Conservation (phyloP, 2,329 filamentous ascomycete genomes). For the Capronia coronata region DNA sequence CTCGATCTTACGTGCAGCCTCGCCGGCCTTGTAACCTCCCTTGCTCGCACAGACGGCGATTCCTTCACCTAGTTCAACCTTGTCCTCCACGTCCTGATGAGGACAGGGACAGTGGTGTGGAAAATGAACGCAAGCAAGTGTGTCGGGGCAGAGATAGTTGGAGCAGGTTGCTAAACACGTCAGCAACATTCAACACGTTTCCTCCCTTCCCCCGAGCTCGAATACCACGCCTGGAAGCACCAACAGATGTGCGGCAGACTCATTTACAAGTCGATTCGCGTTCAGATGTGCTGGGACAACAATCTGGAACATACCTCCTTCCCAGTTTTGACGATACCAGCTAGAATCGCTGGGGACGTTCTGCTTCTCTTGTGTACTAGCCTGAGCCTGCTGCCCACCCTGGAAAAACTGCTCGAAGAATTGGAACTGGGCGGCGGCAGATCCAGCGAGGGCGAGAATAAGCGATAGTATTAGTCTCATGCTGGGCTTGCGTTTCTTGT, state of each 20-base stretch:
- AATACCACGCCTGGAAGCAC: neutral
- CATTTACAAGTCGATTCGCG: too few species aligned
- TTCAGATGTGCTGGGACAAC: neutral
- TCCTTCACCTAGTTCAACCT: conserved; percentile 55
- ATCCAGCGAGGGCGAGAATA: conserved; percentile 54
- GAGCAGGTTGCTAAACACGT: conserved; percentile 64
- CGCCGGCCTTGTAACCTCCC: conserved; percentile 43
- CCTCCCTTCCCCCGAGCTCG: neutral
- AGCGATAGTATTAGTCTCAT: conserved; percentile 15
- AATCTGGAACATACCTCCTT: conserved; percentile 31
- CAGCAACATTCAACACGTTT: neutral
- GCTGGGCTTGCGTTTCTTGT: conserved; percentile 30
- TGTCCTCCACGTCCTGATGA: conserved; percentile 69
- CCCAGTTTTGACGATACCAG: conserved; percentile 69
- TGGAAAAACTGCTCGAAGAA: conserved; percentile 98
- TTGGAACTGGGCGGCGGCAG: conserved; percentile 72
- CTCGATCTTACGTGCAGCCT: conserved; percentile 45
- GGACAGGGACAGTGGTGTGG: conserved; percentile 95
- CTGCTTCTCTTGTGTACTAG: conserved; percentile 58
- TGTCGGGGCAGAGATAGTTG: conserved; percentile 91
- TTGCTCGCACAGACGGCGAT: conserved; percentile 45
- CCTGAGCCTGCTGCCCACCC: conserved; percentile 49
- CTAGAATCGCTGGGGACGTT: conserved; percentile 79
- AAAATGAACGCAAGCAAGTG: conserved; percentile 89
- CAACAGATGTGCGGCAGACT: too few species aligned